Evolutionary conservation across 1,284 basidiomycete species (phyloP).

Genomic region (Cutaneotrichosporon daszewskae): DNA sequence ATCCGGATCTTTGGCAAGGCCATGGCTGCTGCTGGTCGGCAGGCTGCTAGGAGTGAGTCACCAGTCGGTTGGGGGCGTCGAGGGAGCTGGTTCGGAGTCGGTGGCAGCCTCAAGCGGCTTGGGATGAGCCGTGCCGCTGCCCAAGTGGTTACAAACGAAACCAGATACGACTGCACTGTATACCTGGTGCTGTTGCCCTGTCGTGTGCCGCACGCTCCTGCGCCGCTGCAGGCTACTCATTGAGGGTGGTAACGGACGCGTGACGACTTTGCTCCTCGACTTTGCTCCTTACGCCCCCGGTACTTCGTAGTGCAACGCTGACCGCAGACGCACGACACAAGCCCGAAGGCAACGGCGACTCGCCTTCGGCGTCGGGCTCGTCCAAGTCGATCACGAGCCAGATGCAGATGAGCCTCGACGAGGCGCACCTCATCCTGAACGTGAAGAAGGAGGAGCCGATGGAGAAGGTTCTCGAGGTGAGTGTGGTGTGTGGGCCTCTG

Average conservation of each 20-base stretch:
- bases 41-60: slow-evolving; percentile 83
- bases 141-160: too few relatives aligned
- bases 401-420: slow-evolving; percentile 93
- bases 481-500: too few relatives aligned
- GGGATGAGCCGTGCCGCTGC: too few relatives aligned
- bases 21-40: slow-evolving; percentile 79
- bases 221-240: too few relatives aligned
- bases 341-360: slow-evolving; percentile 50
- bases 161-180: too few relatives aligned
- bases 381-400: slow-evolving; percentile 51
- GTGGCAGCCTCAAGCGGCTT: too few relatives aligned
- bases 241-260: background rate
- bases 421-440: slow-evolving; percentile 91
- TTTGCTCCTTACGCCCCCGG: background rate
- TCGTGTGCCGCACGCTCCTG: too few relatives aligned
- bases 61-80: too few relatives aligned
- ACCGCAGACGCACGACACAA: slow-evolving; percentile 69
- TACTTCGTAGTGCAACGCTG: background rate
- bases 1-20: slow-evolving; percentile 68
- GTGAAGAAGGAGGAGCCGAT: slow-evolving; percentile 67
- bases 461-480: slow-evolving; percentile 67
- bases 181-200: too few relatives aligned
- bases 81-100: too few relatives aligned
- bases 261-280: background rate
- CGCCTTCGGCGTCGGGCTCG: slow-evolving; percentile 21